These are phyloP conservation scores for Marasmius oreades DNA, from an alignment of 1,284 basidiomycete species.

Conservation along the genomic window DNA sequence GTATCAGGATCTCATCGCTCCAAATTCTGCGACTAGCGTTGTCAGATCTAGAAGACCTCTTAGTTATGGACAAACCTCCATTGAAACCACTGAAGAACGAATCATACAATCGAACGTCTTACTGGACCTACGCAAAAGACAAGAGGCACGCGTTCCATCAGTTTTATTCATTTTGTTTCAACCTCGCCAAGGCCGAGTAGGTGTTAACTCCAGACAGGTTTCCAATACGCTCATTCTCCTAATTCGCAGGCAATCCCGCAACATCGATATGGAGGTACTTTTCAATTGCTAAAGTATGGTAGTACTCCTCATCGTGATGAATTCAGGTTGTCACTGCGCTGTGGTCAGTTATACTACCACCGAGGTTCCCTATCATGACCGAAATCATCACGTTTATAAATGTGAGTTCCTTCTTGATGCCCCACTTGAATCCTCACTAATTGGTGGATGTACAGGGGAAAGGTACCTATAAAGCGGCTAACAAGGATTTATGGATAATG, in stretches of 20 bases:
- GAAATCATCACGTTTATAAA: slow-evolving; percentile 62
- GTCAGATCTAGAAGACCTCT: slow-evolving; percentile 57
- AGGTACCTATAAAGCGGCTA: slow-evolving; percentile 65
- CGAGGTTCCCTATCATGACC: slow-evolving; percentile 58
- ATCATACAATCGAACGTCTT: slow-evolving; percentile 54
- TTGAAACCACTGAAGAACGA: slow-evolving; percentile 29
- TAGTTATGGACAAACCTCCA: slow-evolving; percentile 47
- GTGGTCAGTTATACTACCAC: slow-evolving; percentile 67
- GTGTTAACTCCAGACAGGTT: slow-evolving; percentile 26
- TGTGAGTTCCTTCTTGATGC: slow-evolving; percentile 36
- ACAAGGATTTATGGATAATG: slow-evolving; percentile 84
- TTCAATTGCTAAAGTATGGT: neutral
- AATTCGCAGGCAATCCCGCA: slow-evolving; percentile 52
- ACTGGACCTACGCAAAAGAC: slow-evolving; percentile 47
- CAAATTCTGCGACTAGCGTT: slow-evolving; percentile 46
- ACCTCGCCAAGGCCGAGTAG: slow-evolving; percentile 62
- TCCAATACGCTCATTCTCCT: neutral
- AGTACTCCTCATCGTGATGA: neutral
- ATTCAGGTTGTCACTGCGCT: slow-evolving; percentile 65
- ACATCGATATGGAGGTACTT: slow-evolving; percentile 76
- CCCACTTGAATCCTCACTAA: neutral
- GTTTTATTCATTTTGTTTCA: slow-evolving; percentile 67
- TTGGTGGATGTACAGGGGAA: slow-evolving; percentile 42
- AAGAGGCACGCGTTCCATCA: slow-evolving; percentile 52
- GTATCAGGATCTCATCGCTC: slow-evolving; percentile 54